Evolutionary conservation across 1,139 yeast genomes (phyloP).

Genomic region (Lodderomyces jiufengensis): DNA sequence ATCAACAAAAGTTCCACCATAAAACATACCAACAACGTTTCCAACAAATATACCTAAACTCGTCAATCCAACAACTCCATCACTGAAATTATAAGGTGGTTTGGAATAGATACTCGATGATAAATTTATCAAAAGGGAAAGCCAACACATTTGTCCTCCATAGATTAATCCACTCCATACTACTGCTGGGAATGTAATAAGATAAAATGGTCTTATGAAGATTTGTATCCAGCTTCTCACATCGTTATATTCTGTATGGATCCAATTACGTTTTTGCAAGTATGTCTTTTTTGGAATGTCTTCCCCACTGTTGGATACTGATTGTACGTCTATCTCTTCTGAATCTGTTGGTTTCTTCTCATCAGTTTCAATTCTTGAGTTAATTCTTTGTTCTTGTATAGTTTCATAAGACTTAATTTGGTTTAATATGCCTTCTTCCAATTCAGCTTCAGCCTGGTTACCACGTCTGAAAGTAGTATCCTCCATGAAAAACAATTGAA

Average conservation of each 20-base stretch:
- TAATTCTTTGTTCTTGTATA: not conserved
- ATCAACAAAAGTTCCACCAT: constrained; percentile 44
- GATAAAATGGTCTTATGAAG: constrained; percentile 39
- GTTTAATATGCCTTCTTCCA: constrained; percentile 10
- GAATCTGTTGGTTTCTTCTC: not conserved
- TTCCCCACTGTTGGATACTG: not conserved
- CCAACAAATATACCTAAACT: constrained; percentile 42
- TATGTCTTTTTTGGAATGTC: constrained; percentile 24
- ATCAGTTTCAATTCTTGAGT: constrained; percentile 7
- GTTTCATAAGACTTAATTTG: too few species aligned
- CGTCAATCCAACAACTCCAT: constrained; percentile 38
- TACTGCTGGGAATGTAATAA: constrained; percentile 53
- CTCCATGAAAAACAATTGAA: constrained; percentile 42
- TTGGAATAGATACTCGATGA: constrained; percentile 39
- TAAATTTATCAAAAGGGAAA: constrained; percentile 41
- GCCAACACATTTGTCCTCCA: constrained; percentile 62
- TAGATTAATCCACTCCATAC: constrained; percentile 61
- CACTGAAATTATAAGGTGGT: constrained; percentile 35
- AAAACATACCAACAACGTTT: constrained; percentile 35
- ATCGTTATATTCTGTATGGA: constrained; percentile 40
- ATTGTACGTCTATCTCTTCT: too few species aligned
- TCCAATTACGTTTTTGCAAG: constrained; percentile 30
- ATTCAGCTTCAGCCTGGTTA: constrained; percentile 14
- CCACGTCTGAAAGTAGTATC: constrained; percentile 36
- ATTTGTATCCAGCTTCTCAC: constrained; percentile 37